Base-by-base conservation (phyloP, 257 asterid genomes). In the Solanum lignicaule region DNA sequence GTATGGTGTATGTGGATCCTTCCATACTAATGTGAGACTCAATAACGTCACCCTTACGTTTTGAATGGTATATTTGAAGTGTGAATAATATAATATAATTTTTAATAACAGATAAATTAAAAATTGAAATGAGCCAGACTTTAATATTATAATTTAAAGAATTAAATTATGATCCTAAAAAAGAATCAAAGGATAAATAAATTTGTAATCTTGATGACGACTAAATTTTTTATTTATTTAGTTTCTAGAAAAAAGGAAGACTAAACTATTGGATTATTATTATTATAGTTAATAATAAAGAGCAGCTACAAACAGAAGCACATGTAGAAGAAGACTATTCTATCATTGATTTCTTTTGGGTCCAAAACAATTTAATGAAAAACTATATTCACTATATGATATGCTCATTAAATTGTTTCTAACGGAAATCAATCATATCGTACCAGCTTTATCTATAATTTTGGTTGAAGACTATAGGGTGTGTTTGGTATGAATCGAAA, bases 291-390 rank as follows among this genome's bases (percentile, higher is more conserved):
- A 13, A 36, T 5, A 84, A 84, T 55, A 33, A 84, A 8, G 79
- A 60, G 48, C 5, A 4, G 27, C 31, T 5, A 10, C 32, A 68
- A 85, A 85, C 87, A 66, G 43, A 39, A 85, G 82, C 87, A 85
- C 87, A 66, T 85, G 87, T 85, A 43, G 82, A 62, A 58, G 58
- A 85, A 85, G 75, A 85, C 43, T 66, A 29, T 85, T 29, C 10
- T 85, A 85, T 85, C 78, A 66, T 85, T 85, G 58, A 27, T 66
- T 66, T 46, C 27, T 85, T 85, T 85, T 41, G 81, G 81, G 76
- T 43, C 79, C 76, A 31, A 84, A 84, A 84, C 9, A 66, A 84
- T 10, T 84, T 62, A 84, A 84, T 84, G 78, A 66, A 18, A 65
- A 58, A 7, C 38, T 18, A 60, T 43, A 9, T 65, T 35, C 81